Evolutionary conservation across 2,329 filamentous ascomycete genomes (phyloP), one percentile per base, ranked within the genome.

Genomic region (Plectosphaerella plurivora): DNA sequence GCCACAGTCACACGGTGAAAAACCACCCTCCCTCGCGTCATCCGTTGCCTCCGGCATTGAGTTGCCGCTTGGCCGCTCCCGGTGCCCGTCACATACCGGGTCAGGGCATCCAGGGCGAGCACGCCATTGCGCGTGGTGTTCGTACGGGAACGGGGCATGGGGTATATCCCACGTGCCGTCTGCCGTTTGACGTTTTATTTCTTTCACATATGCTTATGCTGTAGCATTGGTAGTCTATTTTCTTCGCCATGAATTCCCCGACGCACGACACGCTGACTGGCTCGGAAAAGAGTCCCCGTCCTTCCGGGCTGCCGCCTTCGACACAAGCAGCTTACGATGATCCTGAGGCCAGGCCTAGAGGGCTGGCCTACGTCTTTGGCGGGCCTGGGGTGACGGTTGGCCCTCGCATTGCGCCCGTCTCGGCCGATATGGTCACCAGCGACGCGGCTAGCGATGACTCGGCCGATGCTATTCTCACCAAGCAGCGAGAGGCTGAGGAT

Each of bases 401-500:
- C 1, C 77, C 74, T 53, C 75, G 79, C 48, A 82, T 82, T 56
- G 74, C 73, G 14, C 74, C 75, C 7, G 62, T 77, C 11, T 69
- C 73, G 14, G 62, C 66, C 9, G 67, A 68, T 53, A 41, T 49
- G 47, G 60, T 55, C 11, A 51, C 53, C 16, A 49, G 54, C 44
- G 55, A 59, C 46, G 74, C 74, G 8, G 73, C 77, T 44, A 72
- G 66, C 47, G 71, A 75, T 18, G 71, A 78, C 35, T 75, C 71
- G 45, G 75, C 73, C 60, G 66, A 73, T 41, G 74, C 72, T 15
- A 79, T 82, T 45, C 66, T 82, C n/a, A 66, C 71, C 57, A 77
- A 76, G 70, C 91, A 96, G 72, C 82, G 93, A 57, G 89, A 86
- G 50, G 66, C 88, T 56, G 92, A 96, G 68, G 79, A 84, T 25